Base-by-base conservation (phyloP, 2,329 filamentous ascomycete species). In the Colletotrichum sp. region DNA sequence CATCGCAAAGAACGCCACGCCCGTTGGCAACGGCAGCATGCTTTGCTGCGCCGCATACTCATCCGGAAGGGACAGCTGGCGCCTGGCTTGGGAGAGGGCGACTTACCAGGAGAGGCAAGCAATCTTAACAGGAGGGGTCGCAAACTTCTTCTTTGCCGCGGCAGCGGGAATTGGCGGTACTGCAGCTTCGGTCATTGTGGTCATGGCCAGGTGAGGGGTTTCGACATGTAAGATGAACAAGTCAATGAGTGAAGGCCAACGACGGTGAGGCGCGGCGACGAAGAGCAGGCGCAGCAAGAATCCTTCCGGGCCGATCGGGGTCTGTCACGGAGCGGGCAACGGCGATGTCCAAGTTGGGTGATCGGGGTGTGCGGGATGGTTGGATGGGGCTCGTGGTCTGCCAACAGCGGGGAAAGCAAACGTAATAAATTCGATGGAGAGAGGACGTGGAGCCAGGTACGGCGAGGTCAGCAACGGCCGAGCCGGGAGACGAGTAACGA, bases 51-150 rank as follows among this genome's bases (percentile, higher is more conserved):
- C 55, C 24, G 26, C 26, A 30, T 58, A 58, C 55, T 10, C 21
- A 30, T 30, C 26, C 7, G 6, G 13, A 8, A 10, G n/a, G 26
- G 32, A 26, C 13, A n/a, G 5, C 24, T 4, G 14, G 4, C 7
- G 21, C 5, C 21, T 7, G 24, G 36, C 55, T 18, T 18, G 26
- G 48, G 52, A 12, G 18, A 28, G 16, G 68, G 36, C 64, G 62
- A 82, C 85, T 74, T 84, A 89, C 87, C 87, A 89, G 69, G 87
- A 85, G 72, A 89, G 83, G 77, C 88, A 89, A 26, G 88, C 88
- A 66, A 87, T 83, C 79, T 89, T 89, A 32, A 89, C 87, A 2
- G 88, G 88, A 64, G 87, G 88, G 32, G 84, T 83, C 59, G 85
- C 85, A 78, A 87, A 87, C 79, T 87, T 87, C 82, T 84, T 85